Conservation (phyloP, 2,329 filamentous ascomycete species). For the Sporothrix phasma region DNA sequence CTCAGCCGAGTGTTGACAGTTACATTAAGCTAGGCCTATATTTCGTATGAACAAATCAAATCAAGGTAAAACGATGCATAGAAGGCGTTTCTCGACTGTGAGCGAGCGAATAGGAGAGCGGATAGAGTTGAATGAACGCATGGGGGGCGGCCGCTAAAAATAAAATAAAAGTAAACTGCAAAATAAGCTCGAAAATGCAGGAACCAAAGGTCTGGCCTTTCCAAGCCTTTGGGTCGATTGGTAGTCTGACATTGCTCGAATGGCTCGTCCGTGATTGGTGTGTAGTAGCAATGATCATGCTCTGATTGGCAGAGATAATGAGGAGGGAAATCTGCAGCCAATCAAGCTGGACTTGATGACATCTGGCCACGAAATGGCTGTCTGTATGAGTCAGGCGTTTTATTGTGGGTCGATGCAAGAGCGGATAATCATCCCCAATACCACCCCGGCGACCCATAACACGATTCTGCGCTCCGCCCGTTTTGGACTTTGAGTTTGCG, state of each 20-base stretch:
- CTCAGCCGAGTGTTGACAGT: neutral
- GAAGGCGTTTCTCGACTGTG: neutral
- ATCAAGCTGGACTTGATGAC: slow-evolving; percentile 11
- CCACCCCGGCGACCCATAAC: too few species aligned
- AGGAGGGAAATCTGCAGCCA: slow-evolving; percentile 1
- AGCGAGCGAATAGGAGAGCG: neutral
- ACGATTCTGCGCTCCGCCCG: too few species aligned
- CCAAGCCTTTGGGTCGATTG: too few species aligned
- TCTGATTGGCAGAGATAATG: slow-evolving; percentile 12
- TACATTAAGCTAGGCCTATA: neutral
- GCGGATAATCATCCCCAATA: too few species aligned
- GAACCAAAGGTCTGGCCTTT: neutral
- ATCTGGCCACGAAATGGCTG: neutral
- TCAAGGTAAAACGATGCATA: neutral
- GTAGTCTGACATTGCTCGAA: neutral
- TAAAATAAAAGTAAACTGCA: neutral
- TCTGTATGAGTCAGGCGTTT: slow-evolving; percentile 7
- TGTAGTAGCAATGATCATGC: neutral
- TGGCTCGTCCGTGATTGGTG: neutral
- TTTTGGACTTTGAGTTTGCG: too few species aligned
- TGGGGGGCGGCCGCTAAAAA: neutral
- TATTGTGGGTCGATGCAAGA: neutral
- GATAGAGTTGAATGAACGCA: neutral
- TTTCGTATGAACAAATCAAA: neutral
- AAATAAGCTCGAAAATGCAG: slow-evolving; percentile 1